Base-by-base conservation (phyloP, 352 stramenopile species). In the Phytopythium ostracodes region DNA sequence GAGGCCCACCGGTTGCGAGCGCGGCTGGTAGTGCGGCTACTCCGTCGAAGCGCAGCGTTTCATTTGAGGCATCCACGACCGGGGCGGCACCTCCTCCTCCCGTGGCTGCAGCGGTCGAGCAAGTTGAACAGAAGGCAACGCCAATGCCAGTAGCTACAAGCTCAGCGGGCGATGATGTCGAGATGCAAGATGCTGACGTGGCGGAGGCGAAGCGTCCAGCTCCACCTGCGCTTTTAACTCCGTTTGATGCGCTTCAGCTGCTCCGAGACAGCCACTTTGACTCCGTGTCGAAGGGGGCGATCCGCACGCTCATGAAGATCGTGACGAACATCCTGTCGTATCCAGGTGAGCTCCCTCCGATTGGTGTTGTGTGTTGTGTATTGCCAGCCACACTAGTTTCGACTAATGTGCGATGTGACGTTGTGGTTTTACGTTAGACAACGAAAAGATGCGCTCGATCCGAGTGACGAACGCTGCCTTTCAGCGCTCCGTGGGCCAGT, bases 261-360 rank as follows among this genome's bases (percentile, higher is more conserved):
- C 71, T 96, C 14, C 81, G 85, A 36, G 73, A 91, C 64, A 84
- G 67, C 60, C 86, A 68, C 62, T 96, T 94, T 63, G 88, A 96
- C 64, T 70, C 80, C 11, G 80, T 87, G 1, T 90, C 84, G 15
- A 72, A 70, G 15, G 65, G 56, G 2, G 72, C 84, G n/a, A 65
- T 95, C 31, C 69, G 66, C 38, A 94, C 84, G 22, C 62, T 96
- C 36, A 87, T 94, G 79, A 95, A 92, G 69, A 93, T 96, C 58
- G 66, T 95, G 51, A 81, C 83, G 14, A 96, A 95, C 58, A 71
- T 96, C 25, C 65, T 96, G 24, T 95, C 86, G 11, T 70, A 91
- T 54, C 81, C 77, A 76, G 85, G 87, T 94, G 72, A 20, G 55
- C 42, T 29, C 9, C 29, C 18, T 53, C 6, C 42, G 11, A 22